phyloP scores from a whole-genome alignment of 2,329 filamentous ascomycete species.

The Periconia sp. region DNA sequence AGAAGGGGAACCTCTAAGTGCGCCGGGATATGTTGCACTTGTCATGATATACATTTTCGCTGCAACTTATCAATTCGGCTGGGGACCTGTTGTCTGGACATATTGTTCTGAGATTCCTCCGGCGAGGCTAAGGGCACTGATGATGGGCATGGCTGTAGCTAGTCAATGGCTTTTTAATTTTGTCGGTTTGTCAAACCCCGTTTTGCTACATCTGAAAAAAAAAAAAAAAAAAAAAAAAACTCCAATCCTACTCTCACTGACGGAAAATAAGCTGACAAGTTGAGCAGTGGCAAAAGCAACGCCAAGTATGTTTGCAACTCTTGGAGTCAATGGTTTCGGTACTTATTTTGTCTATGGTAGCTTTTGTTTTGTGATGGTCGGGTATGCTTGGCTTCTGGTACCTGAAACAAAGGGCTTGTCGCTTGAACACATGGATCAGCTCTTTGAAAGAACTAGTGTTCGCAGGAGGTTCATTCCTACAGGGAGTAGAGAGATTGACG shows the following conservation, averaged over 20 bases:
- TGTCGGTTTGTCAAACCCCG: conserved; percentile 48
- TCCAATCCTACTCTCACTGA: too few relatives aligned
- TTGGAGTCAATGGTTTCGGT: conserved; percentile 58
- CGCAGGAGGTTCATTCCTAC: neutral
- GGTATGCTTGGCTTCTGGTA: conserved; percentile 70
- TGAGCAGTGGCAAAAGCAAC: conserved; percentile 64
- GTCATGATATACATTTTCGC: conserved; percentile 77
- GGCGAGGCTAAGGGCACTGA: conserved; percentile 68
- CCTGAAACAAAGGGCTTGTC: conserved; percentile 73
- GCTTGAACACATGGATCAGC: conserved; percentile 69
- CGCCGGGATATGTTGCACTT: conserved; percentile 72
- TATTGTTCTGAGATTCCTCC: conserved; percentile 74
- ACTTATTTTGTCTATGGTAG: conserved; percentile 72
- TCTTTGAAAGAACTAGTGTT: conserved; percentile 56
- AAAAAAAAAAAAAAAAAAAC: too few relatives aligned
- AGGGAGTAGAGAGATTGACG: neutral
- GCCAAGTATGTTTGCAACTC: conserved; percentile 68
- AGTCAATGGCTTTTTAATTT: conserved; percentile 79
- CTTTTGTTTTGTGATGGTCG: conserved; percentile 69
- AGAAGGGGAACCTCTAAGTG: conserved; percentile 60
- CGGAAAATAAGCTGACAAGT: neutral
- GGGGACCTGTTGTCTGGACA: conserved; percentile 76
- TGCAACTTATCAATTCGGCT: conserved; percentile 64
- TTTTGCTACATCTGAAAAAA: neutral
- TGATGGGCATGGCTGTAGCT: conserved; percentile 70